Base-by-base conservation (phyloP, 768 basidiomycete genomes). In the Russula brevipes region DNA sequence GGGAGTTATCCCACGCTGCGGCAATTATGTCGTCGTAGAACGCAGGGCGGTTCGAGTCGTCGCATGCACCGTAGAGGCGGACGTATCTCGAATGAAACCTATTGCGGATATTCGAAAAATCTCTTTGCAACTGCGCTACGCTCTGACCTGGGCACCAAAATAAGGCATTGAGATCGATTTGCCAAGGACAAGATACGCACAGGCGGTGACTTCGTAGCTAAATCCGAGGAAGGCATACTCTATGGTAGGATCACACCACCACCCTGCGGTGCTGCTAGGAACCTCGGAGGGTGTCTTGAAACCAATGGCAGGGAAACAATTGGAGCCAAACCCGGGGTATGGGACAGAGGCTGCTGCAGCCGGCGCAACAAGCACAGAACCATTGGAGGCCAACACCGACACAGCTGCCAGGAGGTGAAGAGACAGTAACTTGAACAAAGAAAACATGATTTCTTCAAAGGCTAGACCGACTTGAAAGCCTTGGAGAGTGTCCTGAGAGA, bases 151-250 rank as follows among this genome's bases (percentile, higher is more conserved):
- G 16, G 17, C 36, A 66, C 38, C 19, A 2, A 24, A 45, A 19
- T 68, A 57, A 71, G 53, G 45, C n/a, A 44, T 55, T 35, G 14
- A 6, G 24, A 19, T 24, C 17, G 16, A 50, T 10, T 47, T 16
- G 6, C 12, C 16, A 5, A 17, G 41, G 45, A 5, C 1, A 56
- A 38, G 16, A 41, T 35, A 73, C 82, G 54, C 67, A 86, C 87
- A 89, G 11, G 75, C 78, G 46, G 84, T 81, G 30, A 90, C 78
- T 69, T 88, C 88, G 67, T 91, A 91, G 71, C 86, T 86, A 73
- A 91, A 86, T 0, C 88, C 89, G 54, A 90, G 73, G 70, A 91
- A 91, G 0, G 82, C 89, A 67, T 88, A 89, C 70, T 91, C 89
- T 0, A 80, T 82, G 58, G 75, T 73, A 42, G 74, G 70, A 59